Base-by-base conservation (phyloP, 371 early-diverging fungal genomes). In the Mortierella sp. region DNA sequence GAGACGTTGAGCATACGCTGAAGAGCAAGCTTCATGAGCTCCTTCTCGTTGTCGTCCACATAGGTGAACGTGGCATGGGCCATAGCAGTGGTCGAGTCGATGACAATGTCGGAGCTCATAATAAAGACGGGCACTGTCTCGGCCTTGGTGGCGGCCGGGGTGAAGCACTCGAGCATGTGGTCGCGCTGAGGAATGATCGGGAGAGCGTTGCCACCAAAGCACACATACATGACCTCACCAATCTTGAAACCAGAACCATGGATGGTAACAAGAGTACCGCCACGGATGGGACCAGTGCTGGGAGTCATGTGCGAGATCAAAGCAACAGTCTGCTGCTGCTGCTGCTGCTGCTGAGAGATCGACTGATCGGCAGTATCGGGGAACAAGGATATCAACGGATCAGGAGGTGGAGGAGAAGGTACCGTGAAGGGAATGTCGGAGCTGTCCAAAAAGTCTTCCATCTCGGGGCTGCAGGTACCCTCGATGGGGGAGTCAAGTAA, bases 21-120 rank as follows among this genome's bases (percentile, higher is more conserved):
- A 23, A 77, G 62, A 5, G 77, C 77, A 19, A 77, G 57, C 30
- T 72, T 71, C 65, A 77, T 77, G 43, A 77, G 69, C 53, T 77
- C 77, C 69, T 77, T 77, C 69, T 77, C 77, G 59, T 77, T 77
- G 56, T 77, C 77, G 21, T 77, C 77, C 7, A 77, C 65, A 53
- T 76, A 76, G 23, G 76, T 61, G 62, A 71, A 76, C 45, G 76
- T 67, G 14, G 76, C 72, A 57, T 60, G 75, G 19, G 74, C 74
- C 37, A 58, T 58, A 16, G 9, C 23, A 26, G 21, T 9, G 26
- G 57, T 68, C 21, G 72, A 23, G 50, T 71, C 68, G 19, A 61
- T n/a, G 1, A 68, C 16, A 44, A 60, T 64, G 23, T 53, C 37
- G 50, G 45, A 47, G 57, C 29, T 26, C 77, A 72, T 55, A 59